These are phyloP conservation scores for Sphagnum magellanicum DNA, from an alignment of 228 moss, liverwort and hornwort genomes.

Conservation along the genomic window DNA sequence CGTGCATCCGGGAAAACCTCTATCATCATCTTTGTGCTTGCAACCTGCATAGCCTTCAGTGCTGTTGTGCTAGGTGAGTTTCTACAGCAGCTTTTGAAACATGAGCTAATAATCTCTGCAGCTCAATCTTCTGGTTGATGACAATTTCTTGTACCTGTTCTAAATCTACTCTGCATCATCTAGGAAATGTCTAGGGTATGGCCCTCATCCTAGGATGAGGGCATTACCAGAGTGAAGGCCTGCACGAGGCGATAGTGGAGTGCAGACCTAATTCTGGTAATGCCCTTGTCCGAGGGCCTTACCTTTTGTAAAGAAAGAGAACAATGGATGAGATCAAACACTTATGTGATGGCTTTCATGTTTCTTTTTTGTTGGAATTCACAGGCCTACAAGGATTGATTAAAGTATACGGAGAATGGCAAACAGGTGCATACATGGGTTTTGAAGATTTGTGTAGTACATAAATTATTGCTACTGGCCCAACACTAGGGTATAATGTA, in stretches of 20 bases:
- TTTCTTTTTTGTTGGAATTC: background rate
- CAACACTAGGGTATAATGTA: no score
- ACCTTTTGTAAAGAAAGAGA: background rate
- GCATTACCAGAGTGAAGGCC: no score
- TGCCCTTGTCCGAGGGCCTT: no score
- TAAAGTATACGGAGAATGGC: conserved; percentile 1
- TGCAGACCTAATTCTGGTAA: no score
- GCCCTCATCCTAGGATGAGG: no score
- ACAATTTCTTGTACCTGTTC: no score
- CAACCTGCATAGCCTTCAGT: background rate
- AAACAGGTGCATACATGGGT: conserved; percentile 2
- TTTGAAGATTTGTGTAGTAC: background rate
- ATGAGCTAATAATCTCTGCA: background rate
- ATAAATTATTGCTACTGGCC: background rate
- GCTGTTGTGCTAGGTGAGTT: background rate
- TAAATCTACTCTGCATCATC: no score
- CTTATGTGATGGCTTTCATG: background rate
- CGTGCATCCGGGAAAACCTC: background rate
- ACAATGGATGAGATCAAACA: background rate
- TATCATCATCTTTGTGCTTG: background rate
- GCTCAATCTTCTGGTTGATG: background rate
- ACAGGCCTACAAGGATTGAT: background rate
- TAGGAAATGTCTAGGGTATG: no score
- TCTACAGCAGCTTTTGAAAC: no score
- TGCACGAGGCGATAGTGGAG: no score